Conservation (phyloP, 2,329 filamentous ascomycete genomes). For the Colletotrichum cordylinicola region DNA sequence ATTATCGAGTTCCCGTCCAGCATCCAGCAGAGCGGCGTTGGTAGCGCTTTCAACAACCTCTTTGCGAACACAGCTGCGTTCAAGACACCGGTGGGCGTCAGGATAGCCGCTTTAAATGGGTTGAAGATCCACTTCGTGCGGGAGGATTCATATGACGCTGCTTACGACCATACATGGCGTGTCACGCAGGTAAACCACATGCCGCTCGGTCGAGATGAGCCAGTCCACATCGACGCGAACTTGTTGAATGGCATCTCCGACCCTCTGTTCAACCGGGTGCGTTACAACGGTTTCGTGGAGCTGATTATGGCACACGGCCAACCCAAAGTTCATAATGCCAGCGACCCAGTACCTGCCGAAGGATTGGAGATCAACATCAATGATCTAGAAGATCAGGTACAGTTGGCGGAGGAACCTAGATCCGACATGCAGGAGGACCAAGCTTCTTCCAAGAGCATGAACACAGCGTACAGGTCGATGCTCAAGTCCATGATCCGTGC, state of each 20-base stretch:
- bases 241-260: conserved; percentile 80
- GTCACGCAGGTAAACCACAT: conserved; percentile 84
- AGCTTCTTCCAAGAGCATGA: conserved; percentile 19
- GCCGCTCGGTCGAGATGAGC: conserved; percentile 85
- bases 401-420: conserved; percentile 10
- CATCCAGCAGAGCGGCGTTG: conserved; percentile 37
- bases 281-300: conserved; percentile 76
- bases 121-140: conserved; percentile 72
- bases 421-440: conserved; percentile 26
- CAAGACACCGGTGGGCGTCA: conserved; percentile 29
- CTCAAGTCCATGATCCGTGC: conserved; percentile 53
- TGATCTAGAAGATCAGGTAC: conserved; percentile 19
- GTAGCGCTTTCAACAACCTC: conserved; percentile 48
- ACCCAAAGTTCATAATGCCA: conserved; percentile 30
- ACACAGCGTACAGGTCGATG: conserved; percentile 43
- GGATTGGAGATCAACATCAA: conserved; percentile 9
- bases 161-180: conserved; percentile 60
- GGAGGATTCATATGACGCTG: conserved; percentile 53
- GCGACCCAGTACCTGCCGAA: conserved; percentile 15
- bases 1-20: conserved; percentile 66
- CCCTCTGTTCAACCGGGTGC: conserved; percentile 81
- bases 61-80: conserved; percentile 37
- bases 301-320: conserved; percentile 66
- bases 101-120: conserved; percentile 52
- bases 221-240: conserved; percentile 79